phyloP scores from a whole-genome alignment of 768 basidiomycete species.

The Tylopilus sp. region DNA sequence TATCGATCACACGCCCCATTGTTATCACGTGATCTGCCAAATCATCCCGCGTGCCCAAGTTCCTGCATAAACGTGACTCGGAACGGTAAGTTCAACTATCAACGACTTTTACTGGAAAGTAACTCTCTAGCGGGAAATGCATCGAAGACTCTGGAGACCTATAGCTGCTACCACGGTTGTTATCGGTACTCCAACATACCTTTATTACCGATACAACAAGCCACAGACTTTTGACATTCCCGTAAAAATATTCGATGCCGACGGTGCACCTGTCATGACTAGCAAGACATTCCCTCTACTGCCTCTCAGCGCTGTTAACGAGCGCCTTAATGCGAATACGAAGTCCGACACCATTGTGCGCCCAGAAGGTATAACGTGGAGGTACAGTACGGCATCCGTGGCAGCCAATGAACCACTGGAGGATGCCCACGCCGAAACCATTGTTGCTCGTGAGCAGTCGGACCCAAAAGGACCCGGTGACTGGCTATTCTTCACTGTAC shows the following conservation, averaged over 20 bases:
- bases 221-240: conserved; percentile 57
- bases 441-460: conserved; percentile 61
- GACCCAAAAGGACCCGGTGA: conserved; percentile 63
- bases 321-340: conserved; percentile 55
- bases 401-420: conserved; percentile 90
- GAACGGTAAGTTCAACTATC: not conserved
- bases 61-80: no score
- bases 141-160: conserved; percentile 67
- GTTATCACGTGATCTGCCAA: conserved; percentile 18
- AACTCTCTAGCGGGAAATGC: conserved; percentile 38
- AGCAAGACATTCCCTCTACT: conserved; percentile 54
- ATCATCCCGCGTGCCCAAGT: not conserved
- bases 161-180: conserved; percentile 51
- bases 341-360: conserved; percentile 42
- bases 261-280: conserved; percentile 58
- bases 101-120: not conserved
- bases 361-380: conserved; percentile 63
- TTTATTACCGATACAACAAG: conserved; percentile 47
- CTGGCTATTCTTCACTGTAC: conserved; percentile 80
- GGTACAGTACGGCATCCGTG: conserved; percentile 73
- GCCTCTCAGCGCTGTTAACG: conserved; percentile 51
- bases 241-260: conserved; percentile 49
- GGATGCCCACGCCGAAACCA: conserved; percentile 73
- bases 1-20: conserved; percentile 14
- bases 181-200: conserved; percentile 57